Evolutionary conservation across 2,329 filamentous ascomycete genomes (phyloP).

Genomic region (Penicillium hordei): DNA sequence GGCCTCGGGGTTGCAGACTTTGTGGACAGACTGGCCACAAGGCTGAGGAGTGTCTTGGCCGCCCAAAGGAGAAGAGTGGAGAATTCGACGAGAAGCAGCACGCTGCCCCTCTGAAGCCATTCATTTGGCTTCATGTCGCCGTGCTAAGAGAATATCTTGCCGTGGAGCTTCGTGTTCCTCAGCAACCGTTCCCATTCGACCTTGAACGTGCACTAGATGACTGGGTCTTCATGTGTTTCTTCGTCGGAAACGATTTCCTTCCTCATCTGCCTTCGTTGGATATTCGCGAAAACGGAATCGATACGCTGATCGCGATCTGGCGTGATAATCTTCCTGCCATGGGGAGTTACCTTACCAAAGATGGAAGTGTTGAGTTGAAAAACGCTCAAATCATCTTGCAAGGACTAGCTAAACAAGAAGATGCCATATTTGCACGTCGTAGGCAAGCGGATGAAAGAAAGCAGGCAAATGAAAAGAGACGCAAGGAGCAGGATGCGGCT

Average conservation of each 20-base stretch:
- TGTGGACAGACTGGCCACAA: slow-evolving; percentile 94
- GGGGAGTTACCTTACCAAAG: slow-evolving; percentile 95
- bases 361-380: slow-evolving; percentile 84
- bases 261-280: slow-evolving; percentile 96
- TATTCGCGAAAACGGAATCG: slow-evolving; percentile 95
- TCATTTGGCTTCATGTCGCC: slow-evolving; percentile 96
- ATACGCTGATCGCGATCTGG: slow-evolving; percentile 96
- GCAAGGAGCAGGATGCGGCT: slow-evolving; percentile 67
- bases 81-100: slow-evolving; percentile 81
- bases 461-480: slow-evolving; percentile 74
- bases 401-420: slow-evolving; percentile 88
- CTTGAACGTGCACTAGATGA: slow-evolving; percentile 93
- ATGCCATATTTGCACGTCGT: slow-evolving; percentile 85
- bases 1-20: slow-evolving; percentile 75
- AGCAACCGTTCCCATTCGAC: slow-evolving; percentile 84
- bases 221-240: slow-evolving; percentile 99
- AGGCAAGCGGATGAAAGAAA: slow-evolving; percentile 82
- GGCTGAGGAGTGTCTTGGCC: slow-evolving; percentile 78
- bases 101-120: slow-evolving; percentile 73
- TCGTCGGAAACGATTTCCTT: slow-evolving; percentile 97
- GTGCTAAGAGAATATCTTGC: slow-evolving; percentile 90
- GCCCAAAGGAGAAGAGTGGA: slow-evolving; percentile 72
- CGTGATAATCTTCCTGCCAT: slow-evolving; percentile 85
- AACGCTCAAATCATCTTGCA: slow-evolving; percentile 84
- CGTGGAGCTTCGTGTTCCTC: slow-evolving; percentile 79